phyloP scores from a whole-genome alignment of 768 basidiomycete species.

The Termitomyces sp. region DNA sequence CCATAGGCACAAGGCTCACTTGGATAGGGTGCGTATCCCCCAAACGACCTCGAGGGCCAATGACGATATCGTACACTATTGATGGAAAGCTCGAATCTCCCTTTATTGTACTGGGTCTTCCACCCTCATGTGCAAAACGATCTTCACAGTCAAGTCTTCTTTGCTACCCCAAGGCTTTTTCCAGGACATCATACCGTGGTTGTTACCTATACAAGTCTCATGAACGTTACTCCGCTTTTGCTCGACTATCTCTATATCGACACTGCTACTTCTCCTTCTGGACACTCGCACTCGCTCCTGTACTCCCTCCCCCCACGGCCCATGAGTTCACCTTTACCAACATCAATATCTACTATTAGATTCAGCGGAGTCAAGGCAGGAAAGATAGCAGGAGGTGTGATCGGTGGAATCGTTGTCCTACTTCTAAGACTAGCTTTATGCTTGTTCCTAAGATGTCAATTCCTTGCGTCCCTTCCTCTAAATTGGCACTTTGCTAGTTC shows the following conservation, averaged over 20 bases:
- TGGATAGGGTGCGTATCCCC: slow-evolving; percentile 17
- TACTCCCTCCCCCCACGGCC: too few relatives aligned
- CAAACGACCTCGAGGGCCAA: slow-evolving; percentile 1
- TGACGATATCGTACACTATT: slow-evolving; percentile 18
- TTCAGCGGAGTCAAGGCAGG: too few relatives aligned
- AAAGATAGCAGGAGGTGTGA: not conserved
- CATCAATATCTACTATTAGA: not conserved
- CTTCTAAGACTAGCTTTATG: not conserved
- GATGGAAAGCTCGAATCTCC: slow-evolving; percentile 16
- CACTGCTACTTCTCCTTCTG: not conserved
- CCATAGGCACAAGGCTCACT: slow-evolving; percentile 19
- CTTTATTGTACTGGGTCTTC: slow-evolving; percentile 17
- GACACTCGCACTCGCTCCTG: not conserved
- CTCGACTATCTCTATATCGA: slow-evolving; percentile 11
- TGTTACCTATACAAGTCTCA: too few relatives aligned
- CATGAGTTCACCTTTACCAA: too few relatives aligned
- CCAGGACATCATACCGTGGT: slow-evolving; percentile 16
- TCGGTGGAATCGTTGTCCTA: not conserved
- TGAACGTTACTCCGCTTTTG: slow-evolving; percentile 12
- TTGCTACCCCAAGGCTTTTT: slow-evolving; percentile 12
- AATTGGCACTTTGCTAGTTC: not conserved
- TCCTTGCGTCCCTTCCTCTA: too few relatives aligned
- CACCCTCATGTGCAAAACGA: slow-evolving; percentile 6
- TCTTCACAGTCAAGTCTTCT: slow-evolving; percentile 16
- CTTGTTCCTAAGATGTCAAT: not conserved